phyloP scores from a whole-genome alignment of 208 protist species.

The Crithidia sp. region DNA sequence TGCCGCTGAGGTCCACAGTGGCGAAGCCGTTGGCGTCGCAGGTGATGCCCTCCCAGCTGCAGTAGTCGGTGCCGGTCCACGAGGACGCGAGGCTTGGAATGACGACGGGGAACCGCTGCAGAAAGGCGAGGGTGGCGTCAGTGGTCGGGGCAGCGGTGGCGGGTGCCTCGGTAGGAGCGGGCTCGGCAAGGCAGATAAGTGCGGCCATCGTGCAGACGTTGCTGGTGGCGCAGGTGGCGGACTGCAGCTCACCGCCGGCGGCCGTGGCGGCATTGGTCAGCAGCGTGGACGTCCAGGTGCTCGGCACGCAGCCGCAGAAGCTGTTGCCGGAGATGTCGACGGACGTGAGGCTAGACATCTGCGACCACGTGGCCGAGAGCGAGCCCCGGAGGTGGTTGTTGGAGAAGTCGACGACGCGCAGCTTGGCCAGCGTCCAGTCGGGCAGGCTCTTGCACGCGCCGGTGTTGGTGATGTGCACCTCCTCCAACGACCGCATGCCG shows the following conservation, averaged over 20 bases:
- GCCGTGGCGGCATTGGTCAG: conserved; percentile 13
- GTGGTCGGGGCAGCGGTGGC: too few relatives aligned
- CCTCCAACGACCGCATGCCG: conserved; percentile 15
- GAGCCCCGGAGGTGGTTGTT: conserved; percentile 4
- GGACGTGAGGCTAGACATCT: neutral
- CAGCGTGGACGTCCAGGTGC: conserved; percentile 5
- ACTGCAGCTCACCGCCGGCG: neutral
- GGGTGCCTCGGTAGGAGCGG: too few relatives aligned
- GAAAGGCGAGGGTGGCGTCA: neutral
- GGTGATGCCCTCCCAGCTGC: conserved; percentile 10
- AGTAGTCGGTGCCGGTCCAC: conserved; percentile 12
- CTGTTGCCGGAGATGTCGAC: conserved; percentile 16
- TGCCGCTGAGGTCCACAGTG: conserved; percentile 17
- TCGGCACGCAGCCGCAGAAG: conserved; percentile 10
- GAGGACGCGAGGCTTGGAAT: neutral
- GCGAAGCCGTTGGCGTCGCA: conserved; percentile 16
- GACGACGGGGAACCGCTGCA: neutral
- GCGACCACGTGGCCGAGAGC: neutral
- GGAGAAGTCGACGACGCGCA: neutral
- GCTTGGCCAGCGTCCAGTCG: neutral
- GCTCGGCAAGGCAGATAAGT: too few relatives aligned
- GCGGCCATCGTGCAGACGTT: too few relatives aligned
- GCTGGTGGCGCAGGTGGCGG: neutral
- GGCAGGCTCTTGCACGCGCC: neutral
- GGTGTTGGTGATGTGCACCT: neutral